phyloP scores from a whole-genome alignment of 176 grass and related monocot species.

The maize (Zea mays) region DNA sequence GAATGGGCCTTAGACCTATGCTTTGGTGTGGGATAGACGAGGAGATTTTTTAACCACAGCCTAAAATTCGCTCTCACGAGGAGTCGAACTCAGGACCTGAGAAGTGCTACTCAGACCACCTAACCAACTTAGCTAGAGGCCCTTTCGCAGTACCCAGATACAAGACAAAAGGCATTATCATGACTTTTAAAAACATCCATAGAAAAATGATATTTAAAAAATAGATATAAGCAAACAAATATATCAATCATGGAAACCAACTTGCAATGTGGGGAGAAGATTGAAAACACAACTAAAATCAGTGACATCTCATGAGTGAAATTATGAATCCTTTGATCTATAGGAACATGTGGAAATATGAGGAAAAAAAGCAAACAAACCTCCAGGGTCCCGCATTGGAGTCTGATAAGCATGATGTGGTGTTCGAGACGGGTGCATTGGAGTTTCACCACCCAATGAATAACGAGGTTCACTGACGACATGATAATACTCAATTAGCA shows the following conservation, averaged over 20 bases:
- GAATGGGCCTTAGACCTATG: too few relatives aligned
- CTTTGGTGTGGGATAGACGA: too few relatives aligned
- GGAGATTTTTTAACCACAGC: too few relatives aligned
- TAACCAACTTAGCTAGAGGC: too few relatives aligned
- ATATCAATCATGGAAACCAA: not conserved
- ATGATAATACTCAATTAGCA: slow-evolving; percentile 49
- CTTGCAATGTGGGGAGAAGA: slow-evolving; percentile 22
- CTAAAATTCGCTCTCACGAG: too few relatives aligned
- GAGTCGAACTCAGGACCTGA: too few relatives aligned
- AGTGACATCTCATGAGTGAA: not conserved
- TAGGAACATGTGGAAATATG: not conserved
- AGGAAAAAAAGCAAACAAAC: slow-evolving; percentile 47
- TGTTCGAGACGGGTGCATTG: slow-evolving; percentile 95
- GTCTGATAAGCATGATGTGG: slow-evolving; percentile 90
- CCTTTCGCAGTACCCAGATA: not conserved
- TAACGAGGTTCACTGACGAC: slow-evolving; percentile 74
- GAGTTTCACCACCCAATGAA: slow-evolving; percentile 80
- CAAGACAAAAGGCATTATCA: not conserved
- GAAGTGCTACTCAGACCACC: too few relatives aligned
- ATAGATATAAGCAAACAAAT: slow-evolving; percentile 2
- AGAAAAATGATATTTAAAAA: not conserved
- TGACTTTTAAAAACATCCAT: not conserved
- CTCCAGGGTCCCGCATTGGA: slow-evolving; percentile 94
- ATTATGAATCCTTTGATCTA: not conserved
- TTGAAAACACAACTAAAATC: slow-evolving; percentile 26